Percentiles rank a stretch among this genome's conserved stretches.
Evolutionary conservation across 1,284 basidiomycete species (phyloP).

Genomic region (Vanrija pseudolonga): DNA sequence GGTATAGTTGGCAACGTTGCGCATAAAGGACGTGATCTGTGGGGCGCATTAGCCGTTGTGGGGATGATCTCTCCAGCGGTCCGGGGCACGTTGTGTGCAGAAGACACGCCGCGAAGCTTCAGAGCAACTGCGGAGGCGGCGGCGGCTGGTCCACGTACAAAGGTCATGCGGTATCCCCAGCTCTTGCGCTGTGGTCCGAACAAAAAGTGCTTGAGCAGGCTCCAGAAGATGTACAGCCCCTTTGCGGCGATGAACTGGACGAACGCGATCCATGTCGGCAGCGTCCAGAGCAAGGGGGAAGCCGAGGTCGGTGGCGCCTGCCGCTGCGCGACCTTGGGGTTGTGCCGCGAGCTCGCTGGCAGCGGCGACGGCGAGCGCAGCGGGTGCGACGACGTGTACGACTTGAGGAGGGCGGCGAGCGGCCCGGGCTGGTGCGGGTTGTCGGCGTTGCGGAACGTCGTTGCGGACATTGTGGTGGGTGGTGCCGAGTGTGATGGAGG

Average conservation of each 20-base stretch:
- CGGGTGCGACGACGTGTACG: conserved; percentile 40
- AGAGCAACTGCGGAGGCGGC: not conserved
- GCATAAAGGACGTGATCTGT: conserved; percentile 59
- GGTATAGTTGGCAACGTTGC: conserved; percentile 77
- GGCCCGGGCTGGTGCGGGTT: conserved; percentile 14
- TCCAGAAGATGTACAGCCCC: conserved; percentile 42
- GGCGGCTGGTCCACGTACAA: conserved; percentile 18
- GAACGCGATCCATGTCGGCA: conserved; percentile 42
- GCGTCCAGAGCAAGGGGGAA: conserved; percentile 36
- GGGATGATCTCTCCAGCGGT: not conserved
- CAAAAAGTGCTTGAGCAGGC: conserved; percentile 37
- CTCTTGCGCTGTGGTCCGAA: conserved; percentile 44
- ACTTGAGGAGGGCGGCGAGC: conserved; percentile 30
- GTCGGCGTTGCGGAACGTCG: conserved; percentile 4
- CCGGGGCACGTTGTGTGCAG: too few relatives aligned
- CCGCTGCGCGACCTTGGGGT: conserved; percentile 37
- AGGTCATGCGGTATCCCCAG: conserved; percentile 51
- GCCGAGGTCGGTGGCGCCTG: conserved; percentile 32
- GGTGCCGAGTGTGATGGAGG: too few relatives aligned
- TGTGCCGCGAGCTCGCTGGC: conserved; percentile 43
- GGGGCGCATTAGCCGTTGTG: not conserved
- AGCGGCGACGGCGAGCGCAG: conserved; percentile 43
- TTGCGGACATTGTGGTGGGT: conserved; percentile 5
- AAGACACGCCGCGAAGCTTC: not conserved
- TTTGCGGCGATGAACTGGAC: conserved; percentile 37